phyloP scores from a whole-genome alignment of 495 filamentous ascomycete genomes.

The Mytilinidion resinicola region DNA sequence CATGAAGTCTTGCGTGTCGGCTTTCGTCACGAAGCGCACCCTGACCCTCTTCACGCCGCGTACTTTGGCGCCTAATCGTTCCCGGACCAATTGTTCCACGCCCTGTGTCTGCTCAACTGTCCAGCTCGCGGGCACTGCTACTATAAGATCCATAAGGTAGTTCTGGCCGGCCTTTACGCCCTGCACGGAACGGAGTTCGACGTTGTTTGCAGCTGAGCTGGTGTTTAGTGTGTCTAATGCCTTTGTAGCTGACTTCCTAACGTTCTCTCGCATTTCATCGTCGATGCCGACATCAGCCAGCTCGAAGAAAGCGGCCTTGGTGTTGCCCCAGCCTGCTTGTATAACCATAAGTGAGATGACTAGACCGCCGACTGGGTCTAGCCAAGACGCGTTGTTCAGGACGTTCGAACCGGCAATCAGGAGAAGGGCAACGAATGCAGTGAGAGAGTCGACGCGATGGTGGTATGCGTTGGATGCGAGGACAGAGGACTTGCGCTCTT shows the following conservation, averaged over 20 bases:
- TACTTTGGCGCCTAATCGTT: slow-evolving; percentile 63
- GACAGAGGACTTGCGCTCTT: slow-evolving; percentile 87
- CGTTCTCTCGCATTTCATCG: slow-evolving; percentile 64
- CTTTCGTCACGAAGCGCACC: slow-evolving; percentile 71
- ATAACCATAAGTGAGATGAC: slow-evolving; percentile 89
- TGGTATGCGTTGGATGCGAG: slow-evolving; percentile 96
- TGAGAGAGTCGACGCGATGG: slow-evolving; percentile 92
- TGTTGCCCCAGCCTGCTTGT: slow-evolving; percentile 83
- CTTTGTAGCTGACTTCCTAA: slow-evolving; percentile 57
- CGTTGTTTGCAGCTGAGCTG: slow-evolving; percentile 38
- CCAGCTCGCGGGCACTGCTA: slow-evolving; percentile 69
- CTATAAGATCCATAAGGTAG: slow-evolving; percentile 80
- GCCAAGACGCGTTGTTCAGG: slow-evolving; percentile 73
- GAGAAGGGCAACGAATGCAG: slow-evolving; percentile 81
- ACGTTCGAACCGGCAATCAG: slow-evolving; percentile 88
- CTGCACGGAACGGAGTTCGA: slow-evolving; percentile 65
- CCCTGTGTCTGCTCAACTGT: slow-evolving; percentile 59
- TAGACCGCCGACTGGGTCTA: slow-evolving; percentile 91
- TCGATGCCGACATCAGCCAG: slow-evolving; percentile 86
- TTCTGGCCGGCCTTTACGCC: slow-evolving; percentile 94
- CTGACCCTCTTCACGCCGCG: slow-evolving; percentile 74
- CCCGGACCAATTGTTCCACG: slow-evolving; percentile 66
- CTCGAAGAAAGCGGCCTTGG: slow-evolving; percentile 70
- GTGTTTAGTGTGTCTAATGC: slow-evolving; percentile 43
- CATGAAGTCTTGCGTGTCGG: slow-evolving; percentile 47